Evolutionary conservation across 1,284 basidiomycete species (phyloP), one percentile per base, ranked within the genome.

Genomic region (Cutaneotrichosporon cavernicola): DNA sequence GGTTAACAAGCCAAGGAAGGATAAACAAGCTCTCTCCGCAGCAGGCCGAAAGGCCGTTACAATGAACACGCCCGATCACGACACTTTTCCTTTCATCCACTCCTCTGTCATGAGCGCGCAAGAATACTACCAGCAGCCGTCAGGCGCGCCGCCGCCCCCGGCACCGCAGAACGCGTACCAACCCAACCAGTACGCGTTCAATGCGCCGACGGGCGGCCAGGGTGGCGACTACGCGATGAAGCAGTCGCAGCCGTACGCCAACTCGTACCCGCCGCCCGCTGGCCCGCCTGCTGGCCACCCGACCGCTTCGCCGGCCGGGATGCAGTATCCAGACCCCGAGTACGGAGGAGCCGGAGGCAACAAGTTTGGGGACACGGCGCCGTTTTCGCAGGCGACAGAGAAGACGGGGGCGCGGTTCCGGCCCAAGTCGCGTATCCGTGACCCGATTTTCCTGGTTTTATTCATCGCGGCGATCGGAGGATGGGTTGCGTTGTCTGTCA

Each of bases 401-500:
- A 75, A 76, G 66, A 79, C 79, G 56, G 86, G 85, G 16, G 86
- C 85, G 46, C 80, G 90, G 46, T 89, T 91, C 81, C 86, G 85
- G 68, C 88, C 79, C 4, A 87, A 86, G 81, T 88, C 86, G 73
- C 83, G 81, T 63, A 79, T 91, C 34, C 89, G 90, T 66, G 90
- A 92, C 76, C 85, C 86, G 4, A 81, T 90, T 58, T 87, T 90
- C 75, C 81, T 91, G 26, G 73, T 89, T 8, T 75, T 91, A 40
- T 92, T 90, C 78, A 78, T 91, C 30, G 81, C 86, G 1, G 86
- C 89, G 81, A 86, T 88, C 56, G 80, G 86, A 47, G 90, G 88
- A 0, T 91, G 87, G 72, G 85, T 84, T 11, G 87, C 84, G 2
- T 72, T 92, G 8, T 89, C 88, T 26, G 89, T 83, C 1, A 83